Conservation (phyloP, 2,329 filamentous ascomycete species). For the Fusarium solani-melongenae region DNA sequence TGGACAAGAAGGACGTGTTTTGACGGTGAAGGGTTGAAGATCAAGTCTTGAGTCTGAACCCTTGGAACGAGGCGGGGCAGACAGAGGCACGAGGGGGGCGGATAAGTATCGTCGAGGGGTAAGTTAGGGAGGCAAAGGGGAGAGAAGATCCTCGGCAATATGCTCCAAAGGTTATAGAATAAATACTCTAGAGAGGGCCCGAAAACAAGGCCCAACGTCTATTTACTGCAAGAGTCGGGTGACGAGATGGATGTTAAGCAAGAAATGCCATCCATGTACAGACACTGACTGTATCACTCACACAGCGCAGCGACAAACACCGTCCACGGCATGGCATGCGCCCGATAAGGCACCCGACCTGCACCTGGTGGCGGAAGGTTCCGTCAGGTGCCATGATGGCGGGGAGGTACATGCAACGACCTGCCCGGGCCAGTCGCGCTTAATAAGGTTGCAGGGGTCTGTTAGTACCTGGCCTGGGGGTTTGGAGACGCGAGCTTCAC, state of each 20-base stretch:
- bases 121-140: background rate
- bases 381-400: slow-evolving; percentile 23
- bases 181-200: background rate
- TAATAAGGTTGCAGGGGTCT: slow-evolving; percentile 16
- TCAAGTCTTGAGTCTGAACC: slow-evolving; percentile 18
- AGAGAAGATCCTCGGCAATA: background rate
- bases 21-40: slow-evolving; percentile 18
- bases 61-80: slow-evolving; percentile 32
- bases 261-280: background rate
- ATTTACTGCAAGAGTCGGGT: slow-evolving; percentile 1
- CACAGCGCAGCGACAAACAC: background rate
- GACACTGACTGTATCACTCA: background rate
- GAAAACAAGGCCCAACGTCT: background rate
- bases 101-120: slow-evolving; percentile 10
- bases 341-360: slow-evolving; percentile 30
- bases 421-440: background rate
- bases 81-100: slow-evolving; percentile 5
- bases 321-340: slow-evolving; percentile 20
- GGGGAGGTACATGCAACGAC: slow-evolving; percentile 14
- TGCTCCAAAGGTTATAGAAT: background rate
- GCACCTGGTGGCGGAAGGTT: slow-evolving; percentile 24
- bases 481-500: slow-evolving; percentile 22
- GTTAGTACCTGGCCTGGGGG: background rate
- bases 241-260: slow-evolving; percentile 3
- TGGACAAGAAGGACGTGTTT: background rate